Conservation (phyloP, 1,284 basidiomycete species). For the Coniferiporia weirii region DNA sequence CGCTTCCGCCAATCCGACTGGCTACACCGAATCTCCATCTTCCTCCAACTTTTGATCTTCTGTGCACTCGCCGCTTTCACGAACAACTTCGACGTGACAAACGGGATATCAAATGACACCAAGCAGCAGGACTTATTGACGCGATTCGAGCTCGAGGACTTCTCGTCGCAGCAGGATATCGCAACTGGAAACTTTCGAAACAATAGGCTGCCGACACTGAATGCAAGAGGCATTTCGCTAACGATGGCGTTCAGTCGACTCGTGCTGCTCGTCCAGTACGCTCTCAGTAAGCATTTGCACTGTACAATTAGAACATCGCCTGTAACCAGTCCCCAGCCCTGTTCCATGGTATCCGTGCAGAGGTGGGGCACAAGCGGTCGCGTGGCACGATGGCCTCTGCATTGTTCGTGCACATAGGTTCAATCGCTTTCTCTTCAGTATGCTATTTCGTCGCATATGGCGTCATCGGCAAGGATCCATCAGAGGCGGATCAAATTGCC, state of each 20-base stretch:
- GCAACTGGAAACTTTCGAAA: slow-evolving; percentile 1
- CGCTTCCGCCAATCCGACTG: slow-evolving; percentile 20
- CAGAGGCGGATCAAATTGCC: slow-evolving; percentile 10
- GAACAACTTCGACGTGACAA: slow-evolving; percentile 19
- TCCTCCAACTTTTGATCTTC: slow-evolving; percentile 20
- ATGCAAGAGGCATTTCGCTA: slow-evolving; percentile 20
- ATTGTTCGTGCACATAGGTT: slow-evolving; percentile 18
- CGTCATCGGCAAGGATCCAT: slow-evolving; percentile 15
- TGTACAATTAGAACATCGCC: background rate
- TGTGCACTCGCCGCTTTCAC: slow-evolving; percentile 20
- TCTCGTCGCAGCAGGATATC: background rate
- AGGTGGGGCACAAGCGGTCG: background rate
- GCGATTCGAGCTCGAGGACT: slow-evolving; percentile 7
- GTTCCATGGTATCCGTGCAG: slow-evolving; percentile 6
- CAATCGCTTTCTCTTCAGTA: slow-evolving; percentile 15
- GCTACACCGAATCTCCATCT: slow-evolving; percentile 19
- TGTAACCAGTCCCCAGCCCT: slow-evolving; percentile 3
- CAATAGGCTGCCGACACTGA: slow-evolving; percentile 17
- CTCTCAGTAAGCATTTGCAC: slow-evolving; percentile 11
- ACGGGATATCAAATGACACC: slow-evolving; percentile 11
- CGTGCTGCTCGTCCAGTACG: slow-evolving; percentile 18
- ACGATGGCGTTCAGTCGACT: slow-evolving; percentile 19
- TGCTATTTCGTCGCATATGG: slow-evolving; percentile 16
- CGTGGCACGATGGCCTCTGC: background rate
- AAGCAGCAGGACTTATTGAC: background rate